phyloP scores from a whole-genome alignment of 164 flowering plant genomes.

The Sedum album region DNA sequence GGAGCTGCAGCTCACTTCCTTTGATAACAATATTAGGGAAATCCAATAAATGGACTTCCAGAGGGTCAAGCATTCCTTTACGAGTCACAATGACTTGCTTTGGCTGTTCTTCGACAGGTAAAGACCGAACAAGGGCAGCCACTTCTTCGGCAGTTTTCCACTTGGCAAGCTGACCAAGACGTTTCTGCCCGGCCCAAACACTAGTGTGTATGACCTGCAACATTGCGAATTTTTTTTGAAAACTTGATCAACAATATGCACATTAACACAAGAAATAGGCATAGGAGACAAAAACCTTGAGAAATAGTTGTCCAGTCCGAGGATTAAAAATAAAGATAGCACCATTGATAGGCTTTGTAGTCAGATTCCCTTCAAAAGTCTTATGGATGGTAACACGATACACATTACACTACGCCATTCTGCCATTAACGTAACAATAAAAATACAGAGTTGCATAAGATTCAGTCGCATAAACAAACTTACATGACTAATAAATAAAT shows the following conservation, averaged over 20 bases:
- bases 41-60: slow-evolving; percentile 97
- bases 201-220: slow-evolving; percentile 99
- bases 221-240: too few species aligned
- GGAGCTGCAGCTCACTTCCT: slow-evolving; percentile 98
- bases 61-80: slow-evolving; percentile 98
- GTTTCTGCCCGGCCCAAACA: slow-evolving; percentile 99
- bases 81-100: slow-evolving; percentile 98
- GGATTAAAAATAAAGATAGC: slow-evolving; percentile 99
- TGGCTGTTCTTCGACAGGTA: slow-evolving; percentile 99
- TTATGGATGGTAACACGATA: slow-evolving; percentile 99
- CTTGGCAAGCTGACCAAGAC: slow-evolving; percentile 99
- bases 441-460: too few species aligned
- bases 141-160: slow-evolving; percentile 99
- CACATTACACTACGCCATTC: too few species aligned
- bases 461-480: too few species aligned
- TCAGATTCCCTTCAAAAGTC: slow-evolving; percentile 99
- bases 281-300: slow-evolving; percentile 47
- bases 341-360: slow-evolving; percentile 98
- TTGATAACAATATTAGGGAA: slow-evolving; percentile 97
- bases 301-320: slow-evolving; percentile 90
- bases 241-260: too few species aligned
- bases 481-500: too few species aligned
- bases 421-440: too few species aligned
- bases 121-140: slow-evolving; percentile 95
- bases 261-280: too few species aligned